Percentiles rank a stretch among this genome's conserved stretches.
These are phyloP conservation scores for Alternaria triticimaculans DNA, from an alignment of 2,329 filamentous ascomycete genomes.

Conservation along the genomic window DNA sequence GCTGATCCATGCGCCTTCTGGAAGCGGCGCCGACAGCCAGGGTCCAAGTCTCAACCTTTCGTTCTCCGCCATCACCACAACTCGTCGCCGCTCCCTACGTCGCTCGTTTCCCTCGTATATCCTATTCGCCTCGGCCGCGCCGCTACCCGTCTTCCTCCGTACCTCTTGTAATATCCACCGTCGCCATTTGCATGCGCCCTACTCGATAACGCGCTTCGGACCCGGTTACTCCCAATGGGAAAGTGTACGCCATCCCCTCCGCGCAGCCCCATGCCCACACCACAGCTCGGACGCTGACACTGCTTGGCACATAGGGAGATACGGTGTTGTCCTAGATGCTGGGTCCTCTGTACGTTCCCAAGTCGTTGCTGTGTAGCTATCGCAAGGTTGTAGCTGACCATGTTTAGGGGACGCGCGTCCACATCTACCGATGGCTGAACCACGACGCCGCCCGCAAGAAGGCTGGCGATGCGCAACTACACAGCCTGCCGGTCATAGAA, in stretches of 20 bases:
- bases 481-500: constrained; percentile 77
- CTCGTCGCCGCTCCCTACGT: constrained; percentile 19
- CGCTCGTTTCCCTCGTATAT: constrained; percentile 30
- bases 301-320: constrained; percentile 61
- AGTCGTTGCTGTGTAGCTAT: background rate
- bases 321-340: constrained; percentile 95
- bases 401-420: constrained; percentile 78
- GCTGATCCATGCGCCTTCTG: constrained; percentile 18
- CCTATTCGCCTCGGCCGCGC: constrained; percentile 13
- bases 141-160: constrained; percentile 3
- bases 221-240: constrained; percentile 46
- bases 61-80: background rate
- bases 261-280: constrained; percentile 11
- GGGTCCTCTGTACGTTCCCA: constrained; percentile 76
- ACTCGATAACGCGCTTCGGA: constrained; percentile 19
- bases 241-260: constrained; percentile 48
- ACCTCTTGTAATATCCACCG: constrained; percentile 5
- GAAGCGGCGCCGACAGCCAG: constrained; percentile 18
- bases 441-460: constrained; percentile 69
- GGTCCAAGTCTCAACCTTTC: constrained; percentile 16
- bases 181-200: constrained; percentile 37
- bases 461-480: constrained; percentile 65
- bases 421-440: constrained; percentile 94
- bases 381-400: constrained; percentile 24
- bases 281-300: constrained; percentile 27